Conservation (phyloP, 2,329 filamentous ascomycete species). For the Xylaria sp. region DNA sequence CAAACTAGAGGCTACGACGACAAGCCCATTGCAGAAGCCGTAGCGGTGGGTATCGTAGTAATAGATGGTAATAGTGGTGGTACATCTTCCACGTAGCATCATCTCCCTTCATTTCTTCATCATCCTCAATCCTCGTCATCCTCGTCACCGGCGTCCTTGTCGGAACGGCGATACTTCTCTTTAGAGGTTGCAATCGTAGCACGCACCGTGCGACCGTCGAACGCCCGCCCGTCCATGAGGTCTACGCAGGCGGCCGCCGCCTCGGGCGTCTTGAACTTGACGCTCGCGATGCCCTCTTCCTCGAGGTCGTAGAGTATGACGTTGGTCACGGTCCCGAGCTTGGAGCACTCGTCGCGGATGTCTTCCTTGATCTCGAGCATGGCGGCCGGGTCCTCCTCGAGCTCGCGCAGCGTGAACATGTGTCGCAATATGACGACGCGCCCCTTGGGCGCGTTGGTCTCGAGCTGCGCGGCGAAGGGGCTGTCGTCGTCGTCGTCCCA, state of each 20-base stretch:
- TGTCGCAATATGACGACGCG: slow-evolving; percentile 89
- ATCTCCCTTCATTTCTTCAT: neutral
- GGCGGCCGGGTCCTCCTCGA: slow-evolving; percentile 85
- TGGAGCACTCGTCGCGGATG: slow-evolving; percentile 87
- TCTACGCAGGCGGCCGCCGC: slow-evolving; percentile 78
- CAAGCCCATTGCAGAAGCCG: neutral
- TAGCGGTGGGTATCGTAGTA: slow-evolving; percentile 16
- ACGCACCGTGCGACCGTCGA: slow-evolving; percentile 76
- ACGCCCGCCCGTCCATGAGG: slow-evolving; percentile 82
- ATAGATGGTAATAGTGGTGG: slow-evolving; percentile 18
- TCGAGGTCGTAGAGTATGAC: slow-evolving; percentile 92
- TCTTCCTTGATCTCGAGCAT: slow-evolving; percentile 95
- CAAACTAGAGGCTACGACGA: neutral
- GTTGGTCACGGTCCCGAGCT: slow-evolving; percentile 88
- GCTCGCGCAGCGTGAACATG: slow-evolving; percentile 89
- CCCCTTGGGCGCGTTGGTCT: slow-evolving; percentile 69
- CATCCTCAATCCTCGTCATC: slow-evolving; percentile 39
- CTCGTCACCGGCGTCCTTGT: slow-evolving; percentile 59
- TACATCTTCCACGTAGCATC: slow-evolving; percentile 19
- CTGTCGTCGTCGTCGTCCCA: slow-evolving; percentile 86
- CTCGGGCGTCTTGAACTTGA: slow-evolving; percentile 79
- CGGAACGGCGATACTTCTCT: slow-evolving; percentile 79
- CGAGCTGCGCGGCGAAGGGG: slow-evolving; percentile 62
- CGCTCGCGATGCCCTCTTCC: slow-evolving; percentile 82
- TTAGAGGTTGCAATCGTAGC: slow-evolving; percentile 77